phyloP scores from a whole-genome alignment of 495 filamentous ascomycete genomes.

The Podospora pseudopauciseta region DNA sequence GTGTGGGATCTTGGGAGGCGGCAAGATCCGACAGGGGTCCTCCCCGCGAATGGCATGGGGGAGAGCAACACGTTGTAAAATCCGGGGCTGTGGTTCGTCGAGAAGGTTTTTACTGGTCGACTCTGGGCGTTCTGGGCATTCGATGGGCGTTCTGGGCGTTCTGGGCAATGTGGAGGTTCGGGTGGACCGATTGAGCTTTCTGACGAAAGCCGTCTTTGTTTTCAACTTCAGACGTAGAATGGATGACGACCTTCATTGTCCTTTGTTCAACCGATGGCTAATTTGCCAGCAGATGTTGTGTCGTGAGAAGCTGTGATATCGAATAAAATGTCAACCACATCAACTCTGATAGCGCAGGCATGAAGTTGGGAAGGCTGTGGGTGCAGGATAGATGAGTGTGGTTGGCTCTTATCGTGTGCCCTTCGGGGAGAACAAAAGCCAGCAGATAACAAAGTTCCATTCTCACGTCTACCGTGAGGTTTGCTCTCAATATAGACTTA shows the following conservation, averaged over 20 bases:
- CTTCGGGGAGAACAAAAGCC: neutral
- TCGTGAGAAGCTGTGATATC: neutral
- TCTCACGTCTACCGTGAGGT: no score
- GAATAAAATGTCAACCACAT: neutral
- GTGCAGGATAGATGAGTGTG: neutral
- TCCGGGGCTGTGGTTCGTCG: slow-evolving; percentile 17
- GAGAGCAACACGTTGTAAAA: slow-evolving; percentile 16
- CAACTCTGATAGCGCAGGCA: neutral
- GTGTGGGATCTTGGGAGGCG: neutral
- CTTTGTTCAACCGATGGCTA: neutral
- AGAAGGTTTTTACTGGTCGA: slow-evolving; percentile 1
- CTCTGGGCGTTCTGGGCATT: neutral
- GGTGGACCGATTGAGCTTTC: neutral
- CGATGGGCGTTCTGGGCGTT: slow-evolving; percentile 1
- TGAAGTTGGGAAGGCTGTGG: neutral
- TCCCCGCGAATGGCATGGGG: slow-evolving; percentile 22
- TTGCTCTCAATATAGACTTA: no score
- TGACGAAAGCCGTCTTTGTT: neutral
- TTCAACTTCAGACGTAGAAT: neutral
- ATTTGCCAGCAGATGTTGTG: neutral
- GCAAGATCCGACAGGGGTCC: slow-evolving; percentile 7
- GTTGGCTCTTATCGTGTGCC: neutral
- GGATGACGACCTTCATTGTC: neutral
- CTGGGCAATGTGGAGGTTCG: neutral
- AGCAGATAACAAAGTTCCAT: neutral